Percentiles rank a stretch among this genome's conserved stretches.
These are phyloP conservation scores for Cryptococcus sp. DNA, from an alignment of 1,284 basidiomycete species.

Conservation along the genomic window DNA sequence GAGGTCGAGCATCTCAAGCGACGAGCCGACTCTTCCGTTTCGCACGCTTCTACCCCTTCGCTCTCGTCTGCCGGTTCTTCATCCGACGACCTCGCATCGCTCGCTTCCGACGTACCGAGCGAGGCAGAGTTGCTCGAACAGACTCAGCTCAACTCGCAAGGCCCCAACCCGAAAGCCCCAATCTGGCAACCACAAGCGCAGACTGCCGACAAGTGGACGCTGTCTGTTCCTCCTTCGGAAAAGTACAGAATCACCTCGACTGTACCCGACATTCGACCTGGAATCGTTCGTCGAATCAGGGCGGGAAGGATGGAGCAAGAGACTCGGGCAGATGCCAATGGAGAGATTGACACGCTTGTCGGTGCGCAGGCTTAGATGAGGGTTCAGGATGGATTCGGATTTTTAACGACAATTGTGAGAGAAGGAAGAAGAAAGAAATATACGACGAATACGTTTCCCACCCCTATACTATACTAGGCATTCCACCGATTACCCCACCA, in stretches of 20 bases:
- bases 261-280: conserved; percentile 40
- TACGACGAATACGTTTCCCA: too few relatives aligned
- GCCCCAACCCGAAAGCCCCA: conserved; percentile 27
- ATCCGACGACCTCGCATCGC: conserved; percentile 29
- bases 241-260: conserved; percentile 37
- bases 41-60: conserved; percentile 27
- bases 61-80: conserved; percentile 38
- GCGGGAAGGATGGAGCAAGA: conserved; percentile 8
- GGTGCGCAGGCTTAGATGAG: conserved; percentile 16
- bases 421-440: too few relatives aligned
- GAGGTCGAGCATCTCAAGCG: conserved; percentile 55
- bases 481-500: too few relatives aligned
- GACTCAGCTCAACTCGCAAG: conserved; percentile 35
- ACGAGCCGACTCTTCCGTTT: conserved; percentile 27
- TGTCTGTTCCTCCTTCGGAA: conserved; percentile 45
- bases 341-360: conserved; percentile 25
- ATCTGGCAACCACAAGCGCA: conserved; percentile 40
- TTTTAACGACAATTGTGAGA: too few relatives aligned
- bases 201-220: conserved; percentile 36
- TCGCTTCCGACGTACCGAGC: conserved; percentile 22
- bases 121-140: conserved; percentile 25
- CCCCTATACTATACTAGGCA: too few relatives aligned
- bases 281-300: conserved; percentile 19
- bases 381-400: not conserved
- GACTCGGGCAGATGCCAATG: conserved; percentile 20